Base-by-base conservation (phyloP, 257 asterid species). In the Salvia rosmarinus region DNA sequence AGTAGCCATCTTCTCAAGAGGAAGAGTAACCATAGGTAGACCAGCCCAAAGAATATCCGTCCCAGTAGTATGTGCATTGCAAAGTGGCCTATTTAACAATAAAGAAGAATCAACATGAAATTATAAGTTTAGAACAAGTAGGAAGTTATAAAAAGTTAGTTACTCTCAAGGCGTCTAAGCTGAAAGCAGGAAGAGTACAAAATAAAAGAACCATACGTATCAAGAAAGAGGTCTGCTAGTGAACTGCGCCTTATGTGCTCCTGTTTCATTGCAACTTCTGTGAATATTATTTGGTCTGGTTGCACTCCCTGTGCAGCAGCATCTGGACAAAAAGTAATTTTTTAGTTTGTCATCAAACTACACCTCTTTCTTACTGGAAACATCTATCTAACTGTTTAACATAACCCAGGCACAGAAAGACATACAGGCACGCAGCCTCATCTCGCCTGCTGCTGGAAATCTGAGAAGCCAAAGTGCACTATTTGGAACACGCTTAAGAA, bases 11-110 rank as follows among this genome's bases (percentile, higher is more conserved):
- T 95, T 95, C 92, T 95, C 98, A 11, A 95, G 97, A 56, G 99
- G 95, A 75, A 95, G 95, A 51, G 99, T 95, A 57, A 95, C 61
- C 92, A 95, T 88, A 14, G 99, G 99, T 61, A 95, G 85, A 63
- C 99, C 99, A 30, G 99, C 99, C 99, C 99, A 95, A 74, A 95
- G 98, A 82, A 95, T 77, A 78, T 95, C 99, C 9, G 99, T 95
- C 59, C 99, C 99, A 1, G 99, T 91, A 39, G 99, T 95, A 79
- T 95, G 99, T 49, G 97, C 99, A 77, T 95, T 95, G 93, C 98
- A 95, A 49, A 95, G 90, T 9, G 99, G 99, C 85, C 99, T 95
- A 74, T 52, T 51, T 77, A 77, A 51, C 57, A 64, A 9, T 50
- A 73, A 59, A 71, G 10, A 12, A 40, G 34, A 61, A 70, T 44